phyloP scores from a whole-genome alignment of 2,329 filamentous ascomycete species.

The Fusarium beomiforme region DNA sequence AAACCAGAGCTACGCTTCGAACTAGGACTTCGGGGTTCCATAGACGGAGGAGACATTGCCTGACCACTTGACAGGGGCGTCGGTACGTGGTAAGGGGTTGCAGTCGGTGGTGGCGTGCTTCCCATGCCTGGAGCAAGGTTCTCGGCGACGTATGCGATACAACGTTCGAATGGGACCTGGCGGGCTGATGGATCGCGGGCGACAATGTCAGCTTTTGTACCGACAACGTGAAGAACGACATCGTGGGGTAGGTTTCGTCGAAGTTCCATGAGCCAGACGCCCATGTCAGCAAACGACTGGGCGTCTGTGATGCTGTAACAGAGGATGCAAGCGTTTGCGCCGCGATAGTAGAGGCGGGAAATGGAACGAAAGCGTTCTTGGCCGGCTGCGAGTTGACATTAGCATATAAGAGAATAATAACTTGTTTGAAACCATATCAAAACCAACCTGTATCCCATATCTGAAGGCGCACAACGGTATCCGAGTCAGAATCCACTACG shows the following conservation, averaged over 20 bases:
- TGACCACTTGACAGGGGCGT: conserved; percentile 33
- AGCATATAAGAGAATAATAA: neutral
- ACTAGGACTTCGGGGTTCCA: conserved; percentile 68
- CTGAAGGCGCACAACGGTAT: conserved; percentile 88
- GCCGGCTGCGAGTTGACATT: conserved; percentile 63
- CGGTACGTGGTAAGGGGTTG: conserved; percentile 52
- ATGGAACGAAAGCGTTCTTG: conserved; percentile 97
- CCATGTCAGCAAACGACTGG: conserved; percentile 90
- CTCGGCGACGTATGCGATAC: conserved; percentile 94
- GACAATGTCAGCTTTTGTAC: conserved; percentile 92
- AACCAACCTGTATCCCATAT: conserved; percentile 87
- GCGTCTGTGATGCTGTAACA: conserved; percentile 95
- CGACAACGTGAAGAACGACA: conserved; percentile 92
- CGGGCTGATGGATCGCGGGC: conserved; percentile 81
- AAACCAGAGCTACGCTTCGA: conserved; percentile 78
- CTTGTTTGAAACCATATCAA: neutral
- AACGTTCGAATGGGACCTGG: conserved; percentile 92
- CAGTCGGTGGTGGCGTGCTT: conserved; percentile 74
- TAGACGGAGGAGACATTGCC: conserved; percentile 38
- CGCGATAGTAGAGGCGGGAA: conserved; percentile 94
- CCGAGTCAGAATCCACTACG: conserved; percentile 83
- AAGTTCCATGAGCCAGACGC: conserved; percentile 87
- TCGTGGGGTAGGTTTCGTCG: conserved; percentile 80
- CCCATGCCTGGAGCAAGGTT: conserved; percentile 79
- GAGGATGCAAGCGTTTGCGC: conserved; percentile 91